These are phyloP conservation scores for Apophysomyces sp. DNA, from an alignment of 371 early-diverging fungal species.

Conservation along the genomic window DNA sequence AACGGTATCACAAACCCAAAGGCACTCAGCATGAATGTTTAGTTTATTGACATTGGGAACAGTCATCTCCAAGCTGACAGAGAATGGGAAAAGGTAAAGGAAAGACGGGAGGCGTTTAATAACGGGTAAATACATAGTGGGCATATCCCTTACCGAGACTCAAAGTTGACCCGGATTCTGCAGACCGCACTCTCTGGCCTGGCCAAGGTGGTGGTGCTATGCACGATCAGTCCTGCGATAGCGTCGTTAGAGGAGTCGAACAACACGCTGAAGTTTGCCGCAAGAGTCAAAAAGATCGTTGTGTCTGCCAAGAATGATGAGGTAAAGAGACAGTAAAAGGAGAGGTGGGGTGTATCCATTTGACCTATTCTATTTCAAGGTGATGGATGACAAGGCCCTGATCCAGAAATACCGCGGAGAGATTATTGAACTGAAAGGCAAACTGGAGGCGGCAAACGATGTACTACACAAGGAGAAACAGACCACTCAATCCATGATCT, in stretches of 20 bases:
- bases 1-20: too few relatives aligned
- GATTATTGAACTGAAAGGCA: conserved; percentile 79
- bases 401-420: conserved; percentile 83
- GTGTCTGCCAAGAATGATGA: conserved; percentile 68
- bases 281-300: conserved; percentile 74
- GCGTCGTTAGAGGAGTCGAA: conserved; percentile 74
- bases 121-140: conserved; percentile 26
- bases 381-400: conserved; percentile 84
- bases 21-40: too few relatives aligned
- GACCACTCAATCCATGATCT: conserved; percentile 23
- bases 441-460: conserved; percentile 62
- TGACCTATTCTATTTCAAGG: conserved; percentile 8
- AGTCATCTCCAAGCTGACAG: conserved; percentile 85
- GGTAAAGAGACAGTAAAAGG: conserved; percentile 3
- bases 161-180: conserved; percentile 91
- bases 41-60: conserved; percentile 83
- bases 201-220: conserved; percentile 82
- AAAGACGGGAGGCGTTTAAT: too few relatives aligned
- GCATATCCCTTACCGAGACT: conserved; percentile 91
- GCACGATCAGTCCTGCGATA: conserved; percentile 75
- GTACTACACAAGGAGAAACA: conserved; percentile 47
- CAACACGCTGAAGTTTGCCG: conserved; percentile 90
- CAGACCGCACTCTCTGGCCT: conserved; percentile 84
- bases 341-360: background rate
- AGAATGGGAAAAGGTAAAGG: conserved; percentile 48